Evolutionary conservation across 2,329 filamentous ascomycete species (phyloP), one percentile per base, ranked within the genome.

Genomic region (Rachicladosporium sp.): DNA sequence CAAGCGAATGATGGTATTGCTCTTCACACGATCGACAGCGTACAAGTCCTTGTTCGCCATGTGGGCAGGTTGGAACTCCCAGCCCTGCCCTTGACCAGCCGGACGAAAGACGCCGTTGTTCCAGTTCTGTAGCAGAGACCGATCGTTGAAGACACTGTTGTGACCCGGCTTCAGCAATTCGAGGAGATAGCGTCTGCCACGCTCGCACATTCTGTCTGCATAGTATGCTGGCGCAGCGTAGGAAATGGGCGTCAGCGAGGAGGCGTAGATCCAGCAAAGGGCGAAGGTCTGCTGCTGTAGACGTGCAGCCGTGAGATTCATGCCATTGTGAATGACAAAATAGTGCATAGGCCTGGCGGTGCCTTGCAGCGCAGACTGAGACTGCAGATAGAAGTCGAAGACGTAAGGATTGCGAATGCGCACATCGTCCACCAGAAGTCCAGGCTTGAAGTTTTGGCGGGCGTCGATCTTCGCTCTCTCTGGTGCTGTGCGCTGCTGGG

Each of bases 261-360:
- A 50, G 9, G 47, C 52, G 38, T 55, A 63, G 2, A 51, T 47
- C 46, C 50, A 56, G 46, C 53, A 59, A 6, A 63, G 36, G 0
- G 42, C 11, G 35, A 56, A 19, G 7, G 44, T 45, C 8, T 43
- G 29, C 4, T 43, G 21, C 30, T 43, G 31, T 2, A 45, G 30
- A 6, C 27, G 19, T 2, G 5, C n/a, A 5, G 42, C 23, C 8
- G 8, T 10, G 4, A 36, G 12, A 2, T 30, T 10, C 38, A 36
- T 42, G 2, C 12, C 29, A n/a, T 44, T 36, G 31, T 43, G 11
- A 3, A 38, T 31, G 29, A 75, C 63, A 0, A 88, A 80, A 55
- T 93, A 93, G 54, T 91, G 86, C 0, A 81, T 81, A 0, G 85
- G 81, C 0, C 82, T 73, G 1, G 84, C 82, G 0, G 86, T 93